phyloP scores from a whole-genome alignment of 2,329 filamentous ascomycete species.

The Whalleya microplaca region DNA sequence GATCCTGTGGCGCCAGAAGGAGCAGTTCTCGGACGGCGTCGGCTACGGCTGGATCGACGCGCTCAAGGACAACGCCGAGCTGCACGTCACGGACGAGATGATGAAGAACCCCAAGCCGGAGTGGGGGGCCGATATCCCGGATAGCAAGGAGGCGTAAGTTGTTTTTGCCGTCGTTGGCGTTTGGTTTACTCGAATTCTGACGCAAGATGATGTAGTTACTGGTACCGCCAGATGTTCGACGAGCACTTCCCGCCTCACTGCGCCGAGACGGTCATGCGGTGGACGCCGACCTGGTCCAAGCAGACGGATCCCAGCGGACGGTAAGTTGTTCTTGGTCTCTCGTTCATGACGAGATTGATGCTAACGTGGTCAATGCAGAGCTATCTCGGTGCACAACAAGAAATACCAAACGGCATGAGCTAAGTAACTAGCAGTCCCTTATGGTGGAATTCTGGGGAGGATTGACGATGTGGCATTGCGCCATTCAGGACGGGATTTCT shows the following conservation, averaged over 20 bases:
- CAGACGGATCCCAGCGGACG: conserved; percentile 94
- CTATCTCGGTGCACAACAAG: conserved; percentile 74
- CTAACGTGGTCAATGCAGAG: conserved; percentile 51
- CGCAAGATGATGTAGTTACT: conserved; percentile 65
- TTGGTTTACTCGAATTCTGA: background rate
- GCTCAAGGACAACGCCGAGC: conserved; percentile 91
- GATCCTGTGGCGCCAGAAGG: conserved; percentile 98
- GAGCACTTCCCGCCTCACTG: conserved; percentile 95
- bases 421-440: conserved; percentile 4
- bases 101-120: conserved; percentile 98
- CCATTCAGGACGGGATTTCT: conserved; percentile 15
- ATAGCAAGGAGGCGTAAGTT: conserved; percentile 91
- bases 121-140: conserved; percentile 91
- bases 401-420: conserved; percentile 61
- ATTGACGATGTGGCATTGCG: conserved; percentile 9
- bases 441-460: conserved; percentile 6
- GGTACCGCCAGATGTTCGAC: conserved; percentile 98
- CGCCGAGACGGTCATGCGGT: conserved; percentile 91
- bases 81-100: conserved; percentile 92
- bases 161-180: background rate
- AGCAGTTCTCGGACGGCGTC: conserved; percentile 98
- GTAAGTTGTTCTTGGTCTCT: conserved; percentile 50
- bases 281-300: conserved; percentile 97
- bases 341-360: background rate
- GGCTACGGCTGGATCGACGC: conserved; percentile 99